Base-by-base conservation (phyloP, 164 flowering plant species). In the Chimonanthus salicifolius region DNA sequence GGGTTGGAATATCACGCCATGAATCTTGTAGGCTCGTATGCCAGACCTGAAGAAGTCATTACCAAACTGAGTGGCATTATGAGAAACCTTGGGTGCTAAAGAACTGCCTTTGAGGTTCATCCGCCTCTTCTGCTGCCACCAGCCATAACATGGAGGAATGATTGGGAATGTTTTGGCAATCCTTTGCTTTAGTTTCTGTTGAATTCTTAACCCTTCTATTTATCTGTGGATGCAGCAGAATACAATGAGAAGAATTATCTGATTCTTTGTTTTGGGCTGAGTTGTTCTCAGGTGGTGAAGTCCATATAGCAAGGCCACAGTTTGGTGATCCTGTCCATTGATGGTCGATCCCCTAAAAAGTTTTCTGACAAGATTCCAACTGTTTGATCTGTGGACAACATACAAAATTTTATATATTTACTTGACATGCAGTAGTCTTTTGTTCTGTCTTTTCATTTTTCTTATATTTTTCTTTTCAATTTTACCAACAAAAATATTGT, bases 1-100 rank as follows among this genome's bases (percentile, higher is more conserved):
- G 99, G 99, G 15, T 78, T 96, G 78, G 86, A 88, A 71, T 96
- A 96, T 76, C 90, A 89, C 70, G 85, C 97, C 60, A 89, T 96
- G 47, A 78, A 90, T 74, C 89, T 96, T 9, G 66, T 6, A 1
- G 97, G 91, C 11, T 90, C 97, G 50, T 67, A 81, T 78, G 99
- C 95, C 6, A 72, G 87, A 6, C 91, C 97, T 3, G 46, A 47
- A 47, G 84, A 72, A 8, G 97, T 96, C 15, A 75, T 89, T 45
- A 79, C 82, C 13, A 80, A 73, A 74, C 89, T 96, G 43, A 80
- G 79, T 11, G 47, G 68, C 69, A 92, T 96, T 75, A 48, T 96
- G 81, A 80, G 62, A 68, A 85, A 81, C 67, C 82, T 92, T 60
- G 88, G 88, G 63, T 93, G 97, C 81, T 88, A 82, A 88, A 65